Conservation (phyloP, 257 asterid genomes). For the Solanum chaucha region DNA sequence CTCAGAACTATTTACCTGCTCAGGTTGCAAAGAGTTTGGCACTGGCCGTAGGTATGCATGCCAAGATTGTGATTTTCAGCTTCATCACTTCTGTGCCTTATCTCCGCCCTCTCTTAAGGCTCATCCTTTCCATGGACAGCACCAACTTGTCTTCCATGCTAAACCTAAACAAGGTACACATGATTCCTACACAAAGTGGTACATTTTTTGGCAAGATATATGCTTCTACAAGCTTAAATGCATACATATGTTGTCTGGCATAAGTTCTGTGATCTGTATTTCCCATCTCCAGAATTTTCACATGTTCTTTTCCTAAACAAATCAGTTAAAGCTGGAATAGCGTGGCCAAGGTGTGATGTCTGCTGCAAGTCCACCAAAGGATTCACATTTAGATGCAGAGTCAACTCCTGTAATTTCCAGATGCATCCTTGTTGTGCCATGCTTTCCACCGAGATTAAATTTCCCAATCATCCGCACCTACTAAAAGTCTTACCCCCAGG, state of each 20-base stretch:
- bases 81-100: constrained; percentile 62
- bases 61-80: constrained; percentile 68
- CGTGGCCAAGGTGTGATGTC: constrained; percentile 65
- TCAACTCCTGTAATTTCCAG: constrained; percentile 55
- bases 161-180: constrained; percentile 53
- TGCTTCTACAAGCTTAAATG: neutral
- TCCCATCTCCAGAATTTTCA: neutral
- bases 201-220: neutral
- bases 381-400: constrained; percentile 63
- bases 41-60: constrained; percentile 63
- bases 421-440: constrained; percentile 91
- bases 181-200: neutral
- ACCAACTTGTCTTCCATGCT: constrained; percentile 62
- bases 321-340: constrained; percentile 36
- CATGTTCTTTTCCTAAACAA: neutral
- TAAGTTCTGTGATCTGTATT: neutral
- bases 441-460: constrained; percentile 40
- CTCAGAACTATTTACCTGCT: constrained; percentile 45
- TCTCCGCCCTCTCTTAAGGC: constrained; percentile 38
- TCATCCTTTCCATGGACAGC: constrained; percentile 81
- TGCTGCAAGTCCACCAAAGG: constrained; percentile 65
- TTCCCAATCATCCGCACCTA: constrained; percentile 38
- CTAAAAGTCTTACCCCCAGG: constrained; percentile 36
- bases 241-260: neutral
- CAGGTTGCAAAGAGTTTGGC: constrained; percentile 76